Evolutionary conservation across 2,329 filamentous ascomycete genomes (phyloP).

Genomic region (Tympanopsis confertula): DNA sequence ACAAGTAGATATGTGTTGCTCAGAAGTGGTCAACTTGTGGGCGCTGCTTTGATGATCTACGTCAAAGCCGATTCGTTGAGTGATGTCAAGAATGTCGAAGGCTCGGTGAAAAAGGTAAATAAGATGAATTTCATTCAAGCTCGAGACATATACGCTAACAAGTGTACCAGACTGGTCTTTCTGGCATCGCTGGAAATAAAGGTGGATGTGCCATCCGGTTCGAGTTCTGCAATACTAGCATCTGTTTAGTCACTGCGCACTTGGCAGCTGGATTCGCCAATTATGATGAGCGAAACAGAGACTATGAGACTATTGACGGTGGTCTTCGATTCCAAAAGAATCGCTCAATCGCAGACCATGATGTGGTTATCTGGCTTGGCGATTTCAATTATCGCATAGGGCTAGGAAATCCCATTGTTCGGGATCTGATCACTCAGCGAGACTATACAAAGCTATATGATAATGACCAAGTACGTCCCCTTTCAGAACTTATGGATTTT

Average conservation of each 20-base stretch:
- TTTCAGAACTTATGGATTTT: background rate
- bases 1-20: slow-evolving; percentile 78
- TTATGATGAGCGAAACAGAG: slow-evolving; percentile 88
- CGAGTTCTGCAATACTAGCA: slow-evolving; percentile 81
- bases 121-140: no score
- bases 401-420: slow-evolving; percentile 22
- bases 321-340: slow-evolving; percentile 87
- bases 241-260: slow-evolving; percentile 95
- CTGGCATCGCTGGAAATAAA: slow-evolving; percentile 95
- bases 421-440: background rate
- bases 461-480: background rate
- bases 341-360: slow-evolving; percentile 79
- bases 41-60: slow-evolving; percentile 84
- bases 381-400: slow-evolving; percentile 99
- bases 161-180: slow-evolving; percentile 62
- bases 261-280: slow-evolving; percentile 91
- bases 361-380: slow-evolving; percentile 82
- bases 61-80: slow-evolving; percentile 67
- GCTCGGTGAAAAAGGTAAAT: slow-evolving; percentile 63
- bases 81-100: slow-evolving; percentile 92
- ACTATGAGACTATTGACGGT: slow-evolving; percentile 79
- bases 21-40: slow-evolving; percentile 85
- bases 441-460: background rate
- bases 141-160: no score
- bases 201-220: slow-evolving; percentile 92